These are phyloP conservation scores for Picea mariana DNA, from an alignment of 83 land plant genomes.

Conservation along the genomic window DNA sequence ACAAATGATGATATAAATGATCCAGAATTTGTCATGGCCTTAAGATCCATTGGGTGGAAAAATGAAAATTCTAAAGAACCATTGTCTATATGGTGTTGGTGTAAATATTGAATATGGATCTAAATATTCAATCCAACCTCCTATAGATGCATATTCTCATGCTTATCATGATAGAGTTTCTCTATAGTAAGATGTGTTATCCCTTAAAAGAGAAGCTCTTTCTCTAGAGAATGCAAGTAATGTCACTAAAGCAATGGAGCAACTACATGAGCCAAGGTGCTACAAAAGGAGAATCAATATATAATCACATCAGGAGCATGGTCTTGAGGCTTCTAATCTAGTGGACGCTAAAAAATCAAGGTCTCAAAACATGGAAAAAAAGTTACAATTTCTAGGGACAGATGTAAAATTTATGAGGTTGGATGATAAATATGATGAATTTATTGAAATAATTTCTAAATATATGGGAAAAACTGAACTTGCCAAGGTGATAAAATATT, in stretches of 20 bases:
- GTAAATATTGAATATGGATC: slow-evolving; percentile 9
- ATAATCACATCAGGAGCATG: slow-evolving; percentile 18
- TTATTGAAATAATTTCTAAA: too few species aligned
- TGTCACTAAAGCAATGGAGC: slow-evolving; percentile 60
- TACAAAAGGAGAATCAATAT: slow-evolving; percentile 67
- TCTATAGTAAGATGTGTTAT: slow-evolving; percentile 39
- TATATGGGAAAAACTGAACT: slow-evolving; percentile 17
- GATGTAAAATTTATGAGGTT: too few species aligned
- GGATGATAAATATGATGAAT: too few species aligned
- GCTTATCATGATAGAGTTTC: slow-evolving; percentile 42
- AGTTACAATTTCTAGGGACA: too few species aligned
- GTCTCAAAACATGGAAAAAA: too few species aligned
- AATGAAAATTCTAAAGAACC: slow-evolving; percentile 35
- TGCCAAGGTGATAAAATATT: too few species aligned
- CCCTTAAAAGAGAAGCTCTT: slow-evolving; percentile 58
- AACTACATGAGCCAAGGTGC: slow-evolving; percentile 74
- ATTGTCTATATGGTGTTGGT: neutral
- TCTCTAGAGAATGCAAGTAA: slow-evolving; percentile 74
- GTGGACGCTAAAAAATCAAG: neutral
- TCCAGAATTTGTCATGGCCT: slow-evolving; percentile 68
- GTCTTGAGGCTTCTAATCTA: neutral
- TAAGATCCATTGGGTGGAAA: slow-evolving; percentile 71
- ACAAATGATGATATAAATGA: slow-evolving; percentile 85
- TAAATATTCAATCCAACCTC: slow-evolving; percentile 10
- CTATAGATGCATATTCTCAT: slow-evolving; percentile 19